A percentile compares a stretch with the other conserved stretches of the same genome.
Evolutionary conservation across 2,329 filamentous ascomycete species (phyloP).

Genomic region (Trichophyton equinum): DNA sequence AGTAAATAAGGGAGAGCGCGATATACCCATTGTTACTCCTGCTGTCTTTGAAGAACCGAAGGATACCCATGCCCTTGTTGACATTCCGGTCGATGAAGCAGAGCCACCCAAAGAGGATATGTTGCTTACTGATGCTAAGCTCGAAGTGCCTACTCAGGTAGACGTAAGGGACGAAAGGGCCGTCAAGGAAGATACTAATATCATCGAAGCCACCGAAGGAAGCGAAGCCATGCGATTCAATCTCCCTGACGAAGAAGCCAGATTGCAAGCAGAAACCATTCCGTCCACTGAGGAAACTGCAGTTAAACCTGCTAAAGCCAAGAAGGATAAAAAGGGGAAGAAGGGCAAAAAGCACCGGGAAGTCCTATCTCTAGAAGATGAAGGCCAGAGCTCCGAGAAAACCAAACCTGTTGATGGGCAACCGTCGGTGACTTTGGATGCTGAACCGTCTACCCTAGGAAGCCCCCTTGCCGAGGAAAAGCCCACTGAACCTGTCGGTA

Average conservation of each 20-base stretch:
- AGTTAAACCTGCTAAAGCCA: neutral
- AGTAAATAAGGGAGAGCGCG: neutral
- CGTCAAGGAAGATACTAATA: neutral
- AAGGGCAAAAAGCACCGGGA: constrained; percentile 3
- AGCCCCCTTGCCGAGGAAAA: neutral
- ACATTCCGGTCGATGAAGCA: neutral
- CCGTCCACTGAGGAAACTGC: neutral
- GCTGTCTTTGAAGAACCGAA: neutral
- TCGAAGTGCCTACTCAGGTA: neutral
- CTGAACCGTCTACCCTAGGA: neutral
- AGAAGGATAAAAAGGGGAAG: constrained; percentile 7
- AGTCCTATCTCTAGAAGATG: neutral
- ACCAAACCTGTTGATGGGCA: neutral
- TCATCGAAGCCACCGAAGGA: neutral
- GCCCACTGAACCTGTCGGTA: neutral
- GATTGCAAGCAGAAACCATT: neutral
- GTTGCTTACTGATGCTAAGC: neutral
- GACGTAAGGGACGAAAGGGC: neutral
- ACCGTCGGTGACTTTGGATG: neutral
- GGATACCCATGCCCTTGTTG: neutral
- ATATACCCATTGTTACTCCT: neutral
- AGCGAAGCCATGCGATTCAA: neutral
- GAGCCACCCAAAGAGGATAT: neutral
- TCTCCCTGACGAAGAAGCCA: neutral
- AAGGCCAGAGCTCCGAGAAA: neutral